phyloP scores from a whole-genome alignment of 148 eudicot genomes.

The Rhododendron vialii region DNA sequence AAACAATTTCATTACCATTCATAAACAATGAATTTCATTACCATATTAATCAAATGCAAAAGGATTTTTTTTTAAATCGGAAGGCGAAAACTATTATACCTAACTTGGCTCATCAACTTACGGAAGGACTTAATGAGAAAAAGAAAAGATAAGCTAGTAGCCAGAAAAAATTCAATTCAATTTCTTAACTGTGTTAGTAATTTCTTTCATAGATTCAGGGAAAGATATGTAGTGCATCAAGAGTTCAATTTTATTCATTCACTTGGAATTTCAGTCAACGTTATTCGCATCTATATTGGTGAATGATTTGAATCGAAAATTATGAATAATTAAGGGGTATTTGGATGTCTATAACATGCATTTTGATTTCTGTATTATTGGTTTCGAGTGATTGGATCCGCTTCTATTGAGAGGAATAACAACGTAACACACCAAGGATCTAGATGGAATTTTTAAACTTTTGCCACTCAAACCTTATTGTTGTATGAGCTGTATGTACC shows the following conservation, averaged over 20 bases:
- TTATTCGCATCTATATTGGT: neutral
- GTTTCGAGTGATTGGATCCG: too few relatives aligned
- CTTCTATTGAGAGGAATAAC: too few relatives aligned
- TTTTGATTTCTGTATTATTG: too few relatives aligned
- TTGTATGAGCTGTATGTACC: too few relatives aligned
- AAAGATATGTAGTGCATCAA: neutral
- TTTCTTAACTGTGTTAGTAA: neutral
- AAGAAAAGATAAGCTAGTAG: neutral
- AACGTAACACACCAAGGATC: too few relatives aligned
- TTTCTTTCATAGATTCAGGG: neutral
- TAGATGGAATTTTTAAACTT: too few relatives aligned
- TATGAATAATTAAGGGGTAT: neutral
- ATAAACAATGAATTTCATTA: neutral
- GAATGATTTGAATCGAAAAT: neutral
- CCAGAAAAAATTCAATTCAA: neutral
- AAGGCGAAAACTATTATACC: neutral
- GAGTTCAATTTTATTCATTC: neutral
- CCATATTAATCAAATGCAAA: neutral
- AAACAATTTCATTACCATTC: neutral
- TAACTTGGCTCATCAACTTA: neutral
- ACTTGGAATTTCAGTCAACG: neutral
- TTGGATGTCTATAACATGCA: neutral
- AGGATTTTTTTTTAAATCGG: neutral
- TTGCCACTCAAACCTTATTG: too few relatives aligned
- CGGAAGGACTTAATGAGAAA: neutral